phyloP scores from a whole-genome alignment of 208 protist species.

The Leishmania amazonensis region DNA sequence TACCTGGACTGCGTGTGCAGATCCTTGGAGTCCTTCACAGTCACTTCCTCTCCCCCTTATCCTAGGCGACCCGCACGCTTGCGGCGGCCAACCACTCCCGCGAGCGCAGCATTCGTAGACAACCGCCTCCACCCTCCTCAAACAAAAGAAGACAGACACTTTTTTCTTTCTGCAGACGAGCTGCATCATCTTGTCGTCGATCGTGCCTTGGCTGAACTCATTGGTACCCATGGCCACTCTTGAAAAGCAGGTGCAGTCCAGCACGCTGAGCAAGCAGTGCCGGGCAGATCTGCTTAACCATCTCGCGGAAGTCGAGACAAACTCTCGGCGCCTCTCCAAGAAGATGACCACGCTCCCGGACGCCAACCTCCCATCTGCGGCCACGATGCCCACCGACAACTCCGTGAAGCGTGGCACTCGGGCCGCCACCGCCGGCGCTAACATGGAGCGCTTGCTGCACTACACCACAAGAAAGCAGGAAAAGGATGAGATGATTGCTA shows the following conservation, averaged over 20 bases:
- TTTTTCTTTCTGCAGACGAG: not conserved
- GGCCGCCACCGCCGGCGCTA: conserved; percentile 2
- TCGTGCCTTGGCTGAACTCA: not conserved
- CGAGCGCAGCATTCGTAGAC: not conserved
- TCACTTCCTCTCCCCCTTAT: not conserved
- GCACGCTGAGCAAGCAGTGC: conserved; percentile 67
- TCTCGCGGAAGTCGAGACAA: conserved; percentile 61
- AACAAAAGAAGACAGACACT: not conserved
- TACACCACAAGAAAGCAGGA: conserved; percentile 40
- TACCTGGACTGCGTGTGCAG: not conserved
- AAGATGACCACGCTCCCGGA: conserved; percentile 45
- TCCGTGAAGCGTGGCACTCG: conserved; percentile 25
- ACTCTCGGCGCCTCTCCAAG: conserved; percentile 60
- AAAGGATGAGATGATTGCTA: conserved; percentile 18
- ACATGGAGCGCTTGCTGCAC: conserved; percentile 18
- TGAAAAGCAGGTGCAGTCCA: conserved; percentile 56
- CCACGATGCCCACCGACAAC: conserved; percentile 35
- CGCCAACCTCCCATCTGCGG: conserved; percentile 49
- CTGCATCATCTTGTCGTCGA: not conserved
- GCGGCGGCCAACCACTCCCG: not conserved
- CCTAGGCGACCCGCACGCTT: not conserved
- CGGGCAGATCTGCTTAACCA: conserved; percentile 72
- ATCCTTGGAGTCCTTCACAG: not conserved
- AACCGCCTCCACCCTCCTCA: not conserved
- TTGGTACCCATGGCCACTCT: conserved; percentile 59